Conservation (phyloP, 2,329 filamentous ascomycete genomes). For the Phyllosticta ampelicida region DNA sequence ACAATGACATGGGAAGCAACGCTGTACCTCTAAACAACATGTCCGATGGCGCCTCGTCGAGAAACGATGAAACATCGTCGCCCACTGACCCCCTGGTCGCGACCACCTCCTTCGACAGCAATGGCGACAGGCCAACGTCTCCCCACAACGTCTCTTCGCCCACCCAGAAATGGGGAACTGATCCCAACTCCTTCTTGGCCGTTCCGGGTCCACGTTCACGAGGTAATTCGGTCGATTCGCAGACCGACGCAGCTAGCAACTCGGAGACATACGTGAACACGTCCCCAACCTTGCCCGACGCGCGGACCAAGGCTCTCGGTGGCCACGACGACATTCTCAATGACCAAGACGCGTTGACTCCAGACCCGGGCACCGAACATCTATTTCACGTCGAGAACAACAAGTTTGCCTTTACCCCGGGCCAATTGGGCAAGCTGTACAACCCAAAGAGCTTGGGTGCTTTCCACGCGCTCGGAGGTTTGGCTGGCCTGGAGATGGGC, state of each 20-base stretch:
- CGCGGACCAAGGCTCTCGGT: constrained; percentile 18
- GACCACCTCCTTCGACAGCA: constrained; percentile 53
- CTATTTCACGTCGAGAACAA: constrained; percentile 27
- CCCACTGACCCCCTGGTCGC: constrained; percentile 28
- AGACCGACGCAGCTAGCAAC: constrained; percentile 43
- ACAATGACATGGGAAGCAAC: constrained; percentile 24
- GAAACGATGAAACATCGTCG: constrained; percentile 30
- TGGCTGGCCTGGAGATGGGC: constrained; percentile 42
- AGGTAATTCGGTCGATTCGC: constrained; percentile 56
- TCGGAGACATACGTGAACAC: constrained; percentile 48
- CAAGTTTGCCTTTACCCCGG: constrained; percentile 44
- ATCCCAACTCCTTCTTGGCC: constrained; percentile 49
- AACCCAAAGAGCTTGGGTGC: constrained; percentile 40
- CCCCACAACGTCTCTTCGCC: constrained; percentile 59
- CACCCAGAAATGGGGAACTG: constrained; percentile 39
- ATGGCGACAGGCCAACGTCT: constrained; percentile 53
- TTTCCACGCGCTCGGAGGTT: constrained; percentile 43
- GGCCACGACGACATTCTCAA: constrained; percentile 45
- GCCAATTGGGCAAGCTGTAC: constrained; percentile 44
- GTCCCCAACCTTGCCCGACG: constrained; percentile 25
- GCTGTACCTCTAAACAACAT: constrained; percentile 25
- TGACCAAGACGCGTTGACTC: constrained; percentile 32
- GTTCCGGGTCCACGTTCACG: constrained; percentile 54
- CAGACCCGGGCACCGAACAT: constrained; percentile 21
- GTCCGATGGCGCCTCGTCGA: constrained; percentile 19